A percentile compares a stretch with the other conserved stretches of the same genome.
Evolutionary conservation across 2,329 filamentous ascomycete genomes (phyloP).

Genomic region (Sarocladium brachiariae): DNA sequence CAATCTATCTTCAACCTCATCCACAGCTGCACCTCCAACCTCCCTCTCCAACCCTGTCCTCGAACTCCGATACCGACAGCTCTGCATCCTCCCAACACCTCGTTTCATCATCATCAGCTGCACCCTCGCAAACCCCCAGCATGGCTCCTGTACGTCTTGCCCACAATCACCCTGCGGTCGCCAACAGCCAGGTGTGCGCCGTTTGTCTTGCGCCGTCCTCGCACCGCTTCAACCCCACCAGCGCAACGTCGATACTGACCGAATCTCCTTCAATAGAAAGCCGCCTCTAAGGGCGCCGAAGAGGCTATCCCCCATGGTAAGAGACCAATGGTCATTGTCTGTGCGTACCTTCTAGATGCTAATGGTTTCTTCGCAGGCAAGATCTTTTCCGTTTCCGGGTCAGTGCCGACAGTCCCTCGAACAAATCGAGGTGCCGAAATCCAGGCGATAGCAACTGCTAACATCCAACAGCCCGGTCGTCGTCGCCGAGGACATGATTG

Average conservation of each 20-base stretch:
- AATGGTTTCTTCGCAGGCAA: constrained; percentile 37
- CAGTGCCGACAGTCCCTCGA: constrained; percentile 23
- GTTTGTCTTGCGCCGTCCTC: constrained; percentile 16
- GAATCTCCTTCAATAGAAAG: constrained; percentile 11
- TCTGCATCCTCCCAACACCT: constrained; percentile 20
- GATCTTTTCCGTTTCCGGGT: constrained; percentile 59
- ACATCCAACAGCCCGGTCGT: constrained; percentile 67
- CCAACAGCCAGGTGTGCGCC: constrained; percentile 11
- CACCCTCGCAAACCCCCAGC: constrained; percentile 28
- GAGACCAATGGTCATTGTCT: constrained; percentile 14
- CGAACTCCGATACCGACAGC: constrained; percentile 21
- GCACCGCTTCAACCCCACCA: constrained; percentile 3
- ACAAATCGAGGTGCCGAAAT: constrained; percentile 9
- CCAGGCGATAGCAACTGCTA: constrained; percentile 13
- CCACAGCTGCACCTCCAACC: constrained; percentile 11
- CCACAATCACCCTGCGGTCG: background rate
- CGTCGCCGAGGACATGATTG: constrained; percentile 95
- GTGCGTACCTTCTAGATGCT: background rate
- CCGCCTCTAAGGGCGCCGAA: constrained; percentile 28
- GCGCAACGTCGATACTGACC: constrained; percentile 10
- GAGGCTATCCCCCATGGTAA: constrained; percentile 33
- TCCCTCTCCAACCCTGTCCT: constrained; percentile 23
- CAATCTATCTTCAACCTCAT: constrained; percentile 20
- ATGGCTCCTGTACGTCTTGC: constrained; percentile 49
- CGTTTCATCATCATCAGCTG: constrained; percentile 20